These are phyloP conservation scores for Straminergon stramineum DNA, from an alignment of 225 moss, liverwort and hornwort species.

Conservation along the genomic window DNA sequence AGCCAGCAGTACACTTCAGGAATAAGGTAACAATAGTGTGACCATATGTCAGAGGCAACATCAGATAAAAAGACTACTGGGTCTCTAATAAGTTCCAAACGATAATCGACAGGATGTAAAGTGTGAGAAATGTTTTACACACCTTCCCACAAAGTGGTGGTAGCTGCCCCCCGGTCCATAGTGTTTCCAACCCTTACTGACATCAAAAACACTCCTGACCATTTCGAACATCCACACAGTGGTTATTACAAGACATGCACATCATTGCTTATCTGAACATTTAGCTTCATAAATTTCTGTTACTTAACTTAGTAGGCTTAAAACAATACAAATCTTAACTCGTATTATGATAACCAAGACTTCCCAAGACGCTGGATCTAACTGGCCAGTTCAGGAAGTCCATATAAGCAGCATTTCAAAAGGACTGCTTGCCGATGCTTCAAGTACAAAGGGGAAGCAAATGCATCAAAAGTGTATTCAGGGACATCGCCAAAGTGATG, in stretches of 20 bases:
- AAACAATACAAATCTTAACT: background rate
- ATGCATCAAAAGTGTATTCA: background rate
- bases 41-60: background rate
- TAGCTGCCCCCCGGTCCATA: conserved; percentile 86
- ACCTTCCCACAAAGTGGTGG: conserved; percentile 97
- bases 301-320: background rate
- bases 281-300: background rate
- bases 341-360: background rate
- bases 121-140: background rate
- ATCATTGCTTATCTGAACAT: background rate
- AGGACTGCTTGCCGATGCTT: background rate
- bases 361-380: background rate
- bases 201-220: conserved; percentile 95
- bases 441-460: background rate
- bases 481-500: background rate
- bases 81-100: background rate
- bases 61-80: background rate
- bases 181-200: conserved; percentile 76
- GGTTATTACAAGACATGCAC: background rate
- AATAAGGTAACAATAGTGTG: background rate
- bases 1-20: background rate
- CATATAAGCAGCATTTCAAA: background rate
- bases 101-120: background rate
- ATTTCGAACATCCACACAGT: conserved; percentile 7
- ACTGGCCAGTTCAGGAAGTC: background rate